Conservation (phyloP, 768 basidiomycete genomes). For the Podaxis sp. region DNA sequence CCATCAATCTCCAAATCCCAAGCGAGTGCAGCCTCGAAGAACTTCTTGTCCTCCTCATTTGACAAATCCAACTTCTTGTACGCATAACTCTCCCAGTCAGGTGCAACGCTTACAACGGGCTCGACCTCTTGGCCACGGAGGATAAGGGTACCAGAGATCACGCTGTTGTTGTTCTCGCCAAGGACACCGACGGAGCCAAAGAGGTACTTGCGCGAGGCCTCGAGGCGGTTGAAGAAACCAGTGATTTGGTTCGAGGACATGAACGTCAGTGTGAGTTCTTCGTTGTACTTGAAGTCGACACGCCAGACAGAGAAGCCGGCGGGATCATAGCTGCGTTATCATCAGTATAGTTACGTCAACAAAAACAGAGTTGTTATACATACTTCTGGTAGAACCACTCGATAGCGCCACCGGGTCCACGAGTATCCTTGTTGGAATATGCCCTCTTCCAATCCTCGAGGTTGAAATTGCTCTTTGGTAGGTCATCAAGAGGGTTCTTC, state of each 20-base stretch:
- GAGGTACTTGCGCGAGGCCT: slow-evolving; percentile 95
- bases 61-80: slow-evolving; percentile 77
- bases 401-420: slow-evolving; percentile 73
- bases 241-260: slow-evolving; percentile 94
- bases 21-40: slow-evolving; percentile 90
- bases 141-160: slow-evolving; percentile 83
- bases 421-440: slow-evolving; percentile 98
- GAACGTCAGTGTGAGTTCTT: slow-evolving; percentile 87
- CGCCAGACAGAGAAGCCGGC: slow-evolving; percentile 90
- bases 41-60: slow-evolving; percentile 75
- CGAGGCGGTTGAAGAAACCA: slow-evolving; percentile 97
- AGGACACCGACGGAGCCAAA: slow-evolving; percentile 93
- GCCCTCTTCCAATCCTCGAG: slow-evolving; percentile 97
- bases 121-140: slow-evolving; percentile 73
- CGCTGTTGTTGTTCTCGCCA: slow-evolving; percentile 71
- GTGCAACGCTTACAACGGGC: slow-evolving; percentile 75
- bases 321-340: slow-evolving; percentile 66
- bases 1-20: slow-evolving; percentile 92
- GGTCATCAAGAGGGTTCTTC: slow-evolving; percentile 92
- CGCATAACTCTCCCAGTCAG: slow-evolving; percentile 88
- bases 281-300: slow-evolving; percentile 96
- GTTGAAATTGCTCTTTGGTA: slow-evolving; percentile 86
- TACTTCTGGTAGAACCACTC: slow-evolving; percentile 98
- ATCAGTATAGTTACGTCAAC: not conserved
- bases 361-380: slow-evolving; percentile 24